A percentile compares a stretch with the other conserved stretches of the same genome.
Evolutionary conservation across 495 filamentous ascomycete species (phyloP).

Genomic region (Hyaloscypha finlandica): DNA sequence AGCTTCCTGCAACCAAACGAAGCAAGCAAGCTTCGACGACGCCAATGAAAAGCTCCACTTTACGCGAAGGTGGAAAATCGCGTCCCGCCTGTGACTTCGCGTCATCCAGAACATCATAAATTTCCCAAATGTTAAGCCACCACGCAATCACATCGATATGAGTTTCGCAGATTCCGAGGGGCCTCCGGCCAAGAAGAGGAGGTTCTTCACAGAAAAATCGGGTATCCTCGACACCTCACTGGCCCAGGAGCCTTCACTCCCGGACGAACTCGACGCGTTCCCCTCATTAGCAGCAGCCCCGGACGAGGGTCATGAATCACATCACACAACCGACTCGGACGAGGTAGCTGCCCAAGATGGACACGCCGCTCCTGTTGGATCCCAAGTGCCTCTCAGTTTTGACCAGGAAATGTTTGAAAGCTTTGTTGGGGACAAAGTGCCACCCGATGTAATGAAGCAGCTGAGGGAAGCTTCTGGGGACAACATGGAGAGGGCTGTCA

Average conservation of each 20-base stretch:
- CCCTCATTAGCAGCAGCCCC: not conserved
- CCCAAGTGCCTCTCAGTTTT: constrained; percentile 44
- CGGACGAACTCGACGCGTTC: constrained; percentile 31
- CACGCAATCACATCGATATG: constrained; percentile 44
- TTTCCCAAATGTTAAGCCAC: constrained; percentile 14
- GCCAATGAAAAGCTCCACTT: constrained; percentile 36
- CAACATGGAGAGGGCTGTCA: constrained; percentile 68
- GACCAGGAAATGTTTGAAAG: constrained; percentile 68
- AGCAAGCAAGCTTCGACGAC: constrained; percentile 20
- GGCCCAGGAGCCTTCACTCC: constrained; percentile 22
- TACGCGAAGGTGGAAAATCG: constrained; percentile 30
- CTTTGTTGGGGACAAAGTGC: constrained; percentile 70
- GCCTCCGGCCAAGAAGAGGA: constrained; percentile 74
- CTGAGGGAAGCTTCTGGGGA: constrained; percentile 61
- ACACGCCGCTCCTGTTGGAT: constrained; percentile 1
- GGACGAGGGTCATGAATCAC: too few species aligned
- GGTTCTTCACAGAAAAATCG: constrained; percentile 72
- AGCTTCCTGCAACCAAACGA: not conserved
- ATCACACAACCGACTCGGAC: not conserved
- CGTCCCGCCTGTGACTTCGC: constrained; percentile 37
- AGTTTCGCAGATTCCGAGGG: constrained; percentile 55
- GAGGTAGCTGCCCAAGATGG: not conserved
- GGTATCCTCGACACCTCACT: constrained; percentile 27
- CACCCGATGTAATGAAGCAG: constrained; percentile 47
- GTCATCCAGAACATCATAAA: constrained; percentile 37